Percentiles rank a stretch among this genome's conserved stretches.
phyloP scores from a whole-genome alignment of 805 yeast genomes.

The Brettanomyces anomalus region DNA sequence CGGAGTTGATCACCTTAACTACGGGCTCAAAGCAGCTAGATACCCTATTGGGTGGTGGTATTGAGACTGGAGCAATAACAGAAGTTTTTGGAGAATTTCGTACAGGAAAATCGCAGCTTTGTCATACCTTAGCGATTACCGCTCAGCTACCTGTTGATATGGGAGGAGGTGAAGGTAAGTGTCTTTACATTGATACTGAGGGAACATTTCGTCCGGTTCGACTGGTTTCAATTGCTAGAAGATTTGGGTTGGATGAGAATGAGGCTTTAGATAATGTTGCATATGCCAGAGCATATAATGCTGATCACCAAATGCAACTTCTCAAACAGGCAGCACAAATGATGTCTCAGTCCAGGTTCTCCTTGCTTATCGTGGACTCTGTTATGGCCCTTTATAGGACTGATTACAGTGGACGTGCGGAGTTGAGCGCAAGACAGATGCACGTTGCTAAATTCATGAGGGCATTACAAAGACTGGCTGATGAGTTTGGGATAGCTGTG shows the following conservation, averaged over 20 bases:
- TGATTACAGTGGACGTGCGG: slow-evolving; percentile 93
- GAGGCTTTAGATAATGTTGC: slow-evolving; percentile 97
- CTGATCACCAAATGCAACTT: slow-evolving; percentile 88
- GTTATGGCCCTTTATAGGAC: slow-evolving; percentile 95
- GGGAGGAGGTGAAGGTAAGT: slow-evolving; percentile 99
- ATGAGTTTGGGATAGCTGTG: slow-evolving; percentile 96
- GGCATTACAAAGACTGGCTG: slow-evolving; percentile 85
- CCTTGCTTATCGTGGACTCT: slow-evolving; percentile 88
- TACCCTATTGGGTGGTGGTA: slow-evolving; percentile 89
- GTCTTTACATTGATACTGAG: slow-evolving; percentile 92
- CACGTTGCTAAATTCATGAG: slow-evolving; percentile 93
- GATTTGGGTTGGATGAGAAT: slow-evolving; percentile 86
- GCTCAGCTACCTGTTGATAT: slow-evolving; percentile 93
- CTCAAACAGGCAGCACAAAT: slow-evolving; percentile 85
- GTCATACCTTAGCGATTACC: slow-evolving; percentile 94
- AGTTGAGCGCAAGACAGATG: slow-evolving; percentile 86
- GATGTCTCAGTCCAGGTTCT: slow-evolving; percentile 93
- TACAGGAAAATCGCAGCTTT: slow-evolving; percentile 94
- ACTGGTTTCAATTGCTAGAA: slow-evolving; percentile 77
- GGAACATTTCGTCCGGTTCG: slow-evolving; percentile 94
- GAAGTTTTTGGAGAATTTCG: slow-evolving; percentile 96
- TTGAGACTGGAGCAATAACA: slow-evolving; percentile 94
- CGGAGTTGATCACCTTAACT: slow-evolving; percentile 85
- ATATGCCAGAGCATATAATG: slow-evolving; percentile 93
- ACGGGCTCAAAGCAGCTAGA: slow-evolving; percentile 95